Conservation (phyloP, 192 early-diverging fungal genomes). For the Gryganskiella cystojenkinii region DNA sequence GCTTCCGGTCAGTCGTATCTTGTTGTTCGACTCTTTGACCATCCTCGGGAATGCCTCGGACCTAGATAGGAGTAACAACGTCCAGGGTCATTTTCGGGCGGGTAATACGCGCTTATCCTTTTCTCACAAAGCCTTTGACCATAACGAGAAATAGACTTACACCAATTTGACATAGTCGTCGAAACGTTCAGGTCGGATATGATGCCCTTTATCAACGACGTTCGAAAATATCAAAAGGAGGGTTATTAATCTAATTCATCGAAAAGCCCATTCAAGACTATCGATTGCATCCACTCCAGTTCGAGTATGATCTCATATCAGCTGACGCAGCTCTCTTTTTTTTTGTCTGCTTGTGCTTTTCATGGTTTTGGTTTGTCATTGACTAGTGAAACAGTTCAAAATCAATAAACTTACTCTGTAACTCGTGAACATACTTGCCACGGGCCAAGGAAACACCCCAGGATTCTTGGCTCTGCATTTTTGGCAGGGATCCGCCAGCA, state of each 20-base stretch:
- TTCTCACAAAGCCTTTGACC: too few species aligned
- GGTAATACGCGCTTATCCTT: too few species aligned
- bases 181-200: slow-evolving; percentile 85
- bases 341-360: too few species aligned
- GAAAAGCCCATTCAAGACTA: too few species aligned
- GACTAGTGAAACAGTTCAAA: not conserved
- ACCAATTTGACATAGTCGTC: slow-evolving; percentile 86
- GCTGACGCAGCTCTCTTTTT: too few species aligned
- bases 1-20: slow-evolving; percentile 88
- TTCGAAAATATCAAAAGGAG: too few species aligned
- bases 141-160: slow-evolving; percentile 51
- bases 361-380: too few species aligned
- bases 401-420: slow-evolving; percentile 69
- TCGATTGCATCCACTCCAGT: too few species aligned
- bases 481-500: slow-evolving; percentile 37
- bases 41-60: slow-evolving; percentile 83
- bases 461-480: slow-evolving; percentile 46
- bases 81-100: not conserved
- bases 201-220: too few species aligned
- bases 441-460: slow-evolving; percentile 47
- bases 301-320: too few species aligned
- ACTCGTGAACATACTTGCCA: slow-evolving; percentile 89
- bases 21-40: slow-evolving; percentile 77
- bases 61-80: slow-evolving; percentile 44
- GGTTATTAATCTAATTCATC: not conserved